phyloP scores from a whole-genome alignment of 768 basidiomycete genomes.

The Mycena indigotica region DNA sequence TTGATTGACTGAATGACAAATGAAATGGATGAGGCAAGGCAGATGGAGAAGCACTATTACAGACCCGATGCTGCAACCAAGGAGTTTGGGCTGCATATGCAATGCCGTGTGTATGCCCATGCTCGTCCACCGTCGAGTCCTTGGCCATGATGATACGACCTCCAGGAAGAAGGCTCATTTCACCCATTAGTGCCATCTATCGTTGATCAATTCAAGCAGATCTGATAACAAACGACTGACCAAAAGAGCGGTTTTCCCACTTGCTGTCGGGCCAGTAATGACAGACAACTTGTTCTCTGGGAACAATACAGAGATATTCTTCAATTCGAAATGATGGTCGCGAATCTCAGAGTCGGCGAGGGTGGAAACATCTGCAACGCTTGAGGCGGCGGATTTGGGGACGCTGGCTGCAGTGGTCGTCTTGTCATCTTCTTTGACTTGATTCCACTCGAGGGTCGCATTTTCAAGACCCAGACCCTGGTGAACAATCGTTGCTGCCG shows the following conservation, averaged over 20 bases:
- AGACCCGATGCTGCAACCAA: constrained; percentile 62
- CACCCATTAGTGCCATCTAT: constrained; percentile 71
- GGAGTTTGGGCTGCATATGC: constrained; percentile 76
- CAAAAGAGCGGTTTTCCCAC: constrained; percentile 80
- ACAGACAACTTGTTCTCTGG: constrained; percentile 71
- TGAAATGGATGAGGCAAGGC: background rate
- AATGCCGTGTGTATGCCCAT: constrained; percentile 62
- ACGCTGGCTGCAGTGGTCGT: constrained; percentile 17
- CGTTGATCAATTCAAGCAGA: no score
- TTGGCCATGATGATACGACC: constrained; percentile 68
- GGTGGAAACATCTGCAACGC: constrained; percentile 22
- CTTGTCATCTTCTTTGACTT: constrained; percentile 37
- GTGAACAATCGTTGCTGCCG: constrained; percentile 32
- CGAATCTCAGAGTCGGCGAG: constrained; percentile 26
- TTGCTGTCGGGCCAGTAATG: constrained; percentile 78
- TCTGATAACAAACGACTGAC: constrained; percentile 40
- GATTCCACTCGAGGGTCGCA: constrained; percentile 66
- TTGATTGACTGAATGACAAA: constrained; percentile 54
- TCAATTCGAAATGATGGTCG: constrained; percentile 64
- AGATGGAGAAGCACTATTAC: background rate
- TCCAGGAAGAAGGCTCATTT: constrained; percentile 58
- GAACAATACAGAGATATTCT: constrained; percentile 67
- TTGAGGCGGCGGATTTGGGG: constrained; percentile 15
- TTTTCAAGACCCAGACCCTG: constrained; percentile 58
- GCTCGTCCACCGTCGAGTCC: constrained; percentile 56